Base-by-base conservation (phyloP, 2,329 filamentous ascomycete species). In the Ampelomyces quisqualis region DNA sequence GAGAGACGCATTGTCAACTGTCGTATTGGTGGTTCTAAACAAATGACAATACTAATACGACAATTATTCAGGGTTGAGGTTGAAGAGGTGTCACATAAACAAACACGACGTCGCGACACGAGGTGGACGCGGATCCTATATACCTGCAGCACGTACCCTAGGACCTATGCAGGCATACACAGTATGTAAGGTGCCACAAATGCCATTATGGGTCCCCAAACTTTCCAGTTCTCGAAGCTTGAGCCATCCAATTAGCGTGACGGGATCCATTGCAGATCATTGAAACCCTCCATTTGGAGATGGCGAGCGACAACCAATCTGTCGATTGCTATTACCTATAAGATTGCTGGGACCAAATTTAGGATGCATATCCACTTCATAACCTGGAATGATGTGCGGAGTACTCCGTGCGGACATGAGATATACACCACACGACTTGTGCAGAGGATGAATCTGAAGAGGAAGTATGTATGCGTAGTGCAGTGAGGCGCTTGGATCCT, bases 1-100 rank as follows among this genome's bases (percentile, higher is more conserved):
- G 47, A 40, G 28, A 47, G 47, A 11, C 33, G 45, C 57, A 59
- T 58, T 2, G 1, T 54, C 4, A 13, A 30, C 10, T n/a, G 5
- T 18, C 9, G 26, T 27, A 27, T 8, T n/a, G 14, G 10, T 31
- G 20, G 17, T 31, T 32, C 15, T 15, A 23, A 17, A 23, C 22
- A 27, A 28, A 18, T 18, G 5, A 21, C 2, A 27, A 28, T 13
- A 17, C 7, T 13, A 26, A 30, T 22, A 14, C 31, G 32, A 10
- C 15, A 19, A 5, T n/a, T 28, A 19, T 27, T 18, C 7, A 24
- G 20, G 20, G 13, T 19, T 18, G 19, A 24, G 7, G 7, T 39
- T 9, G 9, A 19, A 18, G 15, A 20, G 23, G 10, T 22, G 23
- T 17, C 7, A 7, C 19, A 15, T 15, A 14, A 18, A 21, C 3